A percentile compares a stretch with the other conserved stretches of the same genome.
phyloP scores from a whole-genome alignment of 2,329 filamentous ascomycete species.

The Claviceps capensis region DNA sequence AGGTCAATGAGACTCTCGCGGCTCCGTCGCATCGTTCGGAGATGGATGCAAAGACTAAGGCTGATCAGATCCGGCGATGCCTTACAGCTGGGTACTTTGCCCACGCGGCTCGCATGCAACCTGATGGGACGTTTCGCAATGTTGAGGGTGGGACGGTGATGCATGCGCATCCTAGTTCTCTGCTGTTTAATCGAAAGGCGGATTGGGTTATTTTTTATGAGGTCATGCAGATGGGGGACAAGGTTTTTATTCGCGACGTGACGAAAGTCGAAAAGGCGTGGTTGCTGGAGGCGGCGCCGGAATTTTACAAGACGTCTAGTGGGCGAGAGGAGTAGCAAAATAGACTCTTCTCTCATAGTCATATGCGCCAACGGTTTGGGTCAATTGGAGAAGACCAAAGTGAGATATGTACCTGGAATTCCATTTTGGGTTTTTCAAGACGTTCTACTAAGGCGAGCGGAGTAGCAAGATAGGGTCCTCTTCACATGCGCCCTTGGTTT shows the following conservation, averaged over 20 bases:
- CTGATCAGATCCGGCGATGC: conserved; percentile 70
- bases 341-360: not conserved
- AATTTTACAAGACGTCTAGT: conserved; percentile 56
- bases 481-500: no score
- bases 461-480: no score
- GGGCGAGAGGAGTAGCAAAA: conserved; percentile 9
- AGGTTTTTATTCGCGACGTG: conserved; percentile 81
- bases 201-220: conserved; percentile 97
- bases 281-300: conserved; percentile 76
- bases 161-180: conserved; percentile 77
- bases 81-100: conserved; percentile 85
- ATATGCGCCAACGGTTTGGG: no score
- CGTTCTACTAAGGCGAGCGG: no score
- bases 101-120: conserved; percentile 85
- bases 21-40: conserved; percentile 12
- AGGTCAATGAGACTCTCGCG: conserved; percentile 48
- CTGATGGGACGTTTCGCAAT: conserved; percentile 78
- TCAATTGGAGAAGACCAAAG: no score
- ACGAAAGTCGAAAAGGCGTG: conserved; percentile 92
- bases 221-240: conserved; percentile 75
- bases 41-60: conserved; percentile 24
- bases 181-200: conserved; percentile 93
- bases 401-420: no score
- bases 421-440: no score
- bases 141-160: conserved; percentile 67